Evolutionary conservation across 1,139 yeast species (phyloP).

Genomic region (Geotrichum candidum): DNA sequence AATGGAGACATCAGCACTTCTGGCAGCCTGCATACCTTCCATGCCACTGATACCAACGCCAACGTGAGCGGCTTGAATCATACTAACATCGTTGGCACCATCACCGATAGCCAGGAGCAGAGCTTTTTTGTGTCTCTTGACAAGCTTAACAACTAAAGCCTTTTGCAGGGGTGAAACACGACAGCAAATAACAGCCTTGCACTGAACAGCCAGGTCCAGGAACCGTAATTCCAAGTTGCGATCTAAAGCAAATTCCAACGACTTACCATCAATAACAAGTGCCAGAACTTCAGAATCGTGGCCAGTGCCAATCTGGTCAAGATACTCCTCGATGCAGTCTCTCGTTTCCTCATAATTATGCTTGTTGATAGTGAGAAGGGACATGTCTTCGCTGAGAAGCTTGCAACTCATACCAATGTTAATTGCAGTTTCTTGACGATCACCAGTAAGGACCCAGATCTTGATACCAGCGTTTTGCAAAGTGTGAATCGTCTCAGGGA

Average conservation of each 20-base stretch:
- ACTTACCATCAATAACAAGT: conserved; percentile 87
- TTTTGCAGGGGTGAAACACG: conserved; percentile 97
- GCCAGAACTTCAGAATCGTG: conserved; percentile 80
- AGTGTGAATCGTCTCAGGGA: conserved; percentile 93
- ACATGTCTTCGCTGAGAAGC: conserved; percentile 92
- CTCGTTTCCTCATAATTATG: conserved; percentile 69
- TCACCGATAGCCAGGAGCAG: conserved; percentile 91
- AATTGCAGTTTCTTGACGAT: conserved; percentile 97
- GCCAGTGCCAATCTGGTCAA: conserved; percentile 62
- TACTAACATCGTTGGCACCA: conserved; percentile 97
- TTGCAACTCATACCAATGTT: conserved; percentile 98
- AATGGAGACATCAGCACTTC: conserved; percentile 95
- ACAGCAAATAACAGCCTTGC: conserved; percentile 95
- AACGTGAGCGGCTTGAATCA: conserved; percentile 98
- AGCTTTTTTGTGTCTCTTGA: conserved; percentile 65
- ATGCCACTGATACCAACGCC: conserved; percentile 98
- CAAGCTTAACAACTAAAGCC: conserved; percentile 91
- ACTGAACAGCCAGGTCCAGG: conserved; percentile 71
- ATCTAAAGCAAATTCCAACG: conserved; percentile 79
- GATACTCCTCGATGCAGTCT: conserved; percentile 64
- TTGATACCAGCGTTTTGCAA: conserved; percentile 95
- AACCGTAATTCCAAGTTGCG: conserved; percentile 72
- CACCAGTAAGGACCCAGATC: conserved; percentile 97
- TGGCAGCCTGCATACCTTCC: conserved; percentile 99
- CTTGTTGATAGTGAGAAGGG: conserved; percentile 81